Evolutionary conservation across 371 early-diverging fungal genomes (phyloP).

Genomic region (Actinomortierella wolfii): DNA sequence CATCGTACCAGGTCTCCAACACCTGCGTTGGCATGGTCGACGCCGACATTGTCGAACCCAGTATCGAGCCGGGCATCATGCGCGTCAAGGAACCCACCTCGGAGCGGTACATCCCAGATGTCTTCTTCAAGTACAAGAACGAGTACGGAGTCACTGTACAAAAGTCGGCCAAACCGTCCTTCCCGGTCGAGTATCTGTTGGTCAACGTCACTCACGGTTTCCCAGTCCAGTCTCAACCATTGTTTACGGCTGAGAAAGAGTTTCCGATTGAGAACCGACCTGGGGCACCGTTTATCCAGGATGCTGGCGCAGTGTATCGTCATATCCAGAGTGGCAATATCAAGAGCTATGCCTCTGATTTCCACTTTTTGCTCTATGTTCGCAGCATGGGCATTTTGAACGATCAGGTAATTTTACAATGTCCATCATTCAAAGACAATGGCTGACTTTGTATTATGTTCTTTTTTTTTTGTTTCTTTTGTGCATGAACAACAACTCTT

Average conservation of each 20-base stretch:
- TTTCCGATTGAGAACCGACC: slow-evolving; percentile 84
- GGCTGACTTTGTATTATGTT: too few relatives aligned
- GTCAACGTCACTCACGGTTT: slow-evolving; percentile 97
- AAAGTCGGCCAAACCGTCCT: slow-evolving; percentile 88
- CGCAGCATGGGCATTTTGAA: slow-evolving; percentile 54
- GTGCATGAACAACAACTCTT: background rate
- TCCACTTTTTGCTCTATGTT: slow-evolving; percentile 81
- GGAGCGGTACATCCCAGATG: slow-evolving; percentile 92
- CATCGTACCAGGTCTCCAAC: slow-evolving; percentile 94
- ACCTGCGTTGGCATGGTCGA: slow-evolving; percentile 89
- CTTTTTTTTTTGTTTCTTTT: background rate
- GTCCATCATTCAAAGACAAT: too few relatives aligned
- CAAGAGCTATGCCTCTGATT: slow-evolving; percentile 70
- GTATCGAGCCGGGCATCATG: slow-evolving; percentile 86
- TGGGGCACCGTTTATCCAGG: slow-evolving; percentile 17
- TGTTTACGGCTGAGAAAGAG: slow-evolving; percentile 62
- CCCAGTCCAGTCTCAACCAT: slow-evolving; percentile 79
- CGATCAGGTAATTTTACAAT: slow-evolving; percentile 36
- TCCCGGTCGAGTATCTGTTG: slow-evolving; percentile 95
- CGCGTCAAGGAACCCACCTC: slow-evolving; percentile 80
- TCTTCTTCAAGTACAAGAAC: slow-evolving; percentile 95
- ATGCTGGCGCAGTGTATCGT: slow-evolving; percentile 46
- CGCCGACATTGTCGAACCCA: slow-evolving; percentile 92
- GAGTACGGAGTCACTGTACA: slow-evolving; percentile 89
- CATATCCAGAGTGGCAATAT: slow-evolving; percentile 48